These are phyloP conservation scores for Stephania yunnanensis DNA, from an alignment of 164 flowering plant species.

Conservation along the genomic window DNA sequence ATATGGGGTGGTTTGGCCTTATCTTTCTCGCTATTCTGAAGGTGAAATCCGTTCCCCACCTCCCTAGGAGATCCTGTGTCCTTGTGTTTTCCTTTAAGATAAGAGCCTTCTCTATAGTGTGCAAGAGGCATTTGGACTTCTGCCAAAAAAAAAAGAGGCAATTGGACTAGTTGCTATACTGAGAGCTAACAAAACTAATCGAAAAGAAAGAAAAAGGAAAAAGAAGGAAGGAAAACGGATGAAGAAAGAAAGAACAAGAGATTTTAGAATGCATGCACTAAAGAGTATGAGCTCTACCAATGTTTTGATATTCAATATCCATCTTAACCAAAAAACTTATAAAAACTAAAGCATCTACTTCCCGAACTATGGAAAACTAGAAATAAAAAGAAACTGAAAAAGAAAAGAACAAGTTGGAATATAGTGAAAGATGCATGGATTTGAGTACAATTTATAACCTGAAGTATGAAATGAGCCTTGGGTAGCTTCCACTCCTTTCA, in stretches of 20 bases:
- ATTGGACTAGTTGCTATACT: conserved; percentile 27
- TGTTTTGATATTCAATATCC: not conserved
- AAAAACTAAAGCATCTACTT: not conserved
- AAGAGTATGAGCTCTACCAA: not conserved
- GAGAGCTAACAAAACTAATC: conserved; percentile 14
- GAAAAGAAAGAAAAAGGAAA: not conserved
- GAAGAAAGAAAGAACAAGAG: conserved; percentile 3
- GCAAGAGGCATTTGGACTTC: conserved; percentile 23
- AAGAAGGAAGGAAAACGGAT: not conserved
- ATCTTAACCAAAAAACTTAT: not conserved
- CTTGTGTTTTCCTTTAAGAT: conserved; percentile 24
- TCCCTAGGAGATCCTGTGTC: conserved; percentile 22
- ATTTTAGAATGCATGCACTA: conserved; percentile 1
- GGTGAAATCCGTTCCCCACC: conserved; percentile 19
- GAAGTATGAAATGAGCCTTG: conserved; percentile 19
- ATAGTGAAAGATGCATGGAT: not conserved
- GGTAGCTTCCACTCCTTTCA: conserved; percentile 21
- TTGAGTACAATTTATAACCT: conserved; percentile 31
- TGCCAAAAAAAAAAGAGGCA: conserved; percentile 9
- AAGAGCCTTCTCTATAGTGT: conserved; percentile 25
- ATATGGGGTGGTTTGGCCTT: conserved; percentile 15
- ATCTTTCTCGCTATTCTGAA: conserved; percentile 13
- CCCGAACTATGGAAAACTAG: not conserved
- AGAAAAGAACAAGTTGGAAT: not conserved
- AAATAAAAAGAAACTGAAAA: not conserved